A percentile compares a stretch with the other conserved stretches of the same genome.
Conservation (phyloP, 768 basidiomycete species). For the Dacryopinax spathularia region DNA sequence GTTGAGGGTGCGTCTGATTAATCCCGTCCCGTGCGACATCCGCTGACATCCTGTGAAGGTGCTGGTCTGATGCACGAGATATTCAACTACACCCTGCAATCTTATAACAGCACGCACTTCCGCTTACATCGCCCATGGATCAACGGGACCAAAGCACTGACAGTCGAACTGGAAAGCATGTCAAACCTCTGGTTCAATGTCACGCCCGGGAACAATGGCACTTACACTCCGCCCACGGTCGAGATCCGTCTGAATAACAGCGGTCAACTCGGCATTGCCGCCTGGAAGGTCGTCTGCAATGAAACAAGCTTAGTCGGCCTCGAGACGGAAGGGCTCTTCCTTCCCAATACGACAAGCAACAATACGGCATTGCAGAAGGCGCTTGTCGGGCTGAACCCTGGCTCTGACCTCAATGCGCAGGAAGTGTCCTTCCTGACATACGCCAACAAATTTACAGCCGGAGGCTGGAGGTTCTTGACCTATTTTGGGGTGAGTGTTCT, state of each 20-base stretch:
- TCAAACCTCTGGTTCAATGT: slow-evolving; percentile 27
- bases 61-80: slow-evolving; percentile 23
- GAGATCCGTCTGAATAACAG: slow-evolving; percentile 22
- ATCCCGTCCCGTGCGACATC: not conserved
- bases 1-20: slow-evolving; percentile 23
- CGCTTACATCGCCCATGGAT: slow-evolving; percentile 31
- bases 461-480: slow-evolving; percentile 35
- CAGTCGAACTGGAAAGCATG: slow-evolving; percentile 20
- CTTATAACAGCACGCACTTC: slow-evolving; percentile 24
- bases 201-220: slow-evolving; percentile 22
- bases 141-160: slow-evolving; percentile 26
- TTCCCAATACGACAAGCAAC: slow-evolving; percentile 17
- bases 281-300: slow-evolving; percentile 28
- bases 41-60: not conserved
- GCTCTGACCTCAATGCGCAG: slow-evolving; percentile 17
- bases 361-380: slow-evolving; percentile 21
- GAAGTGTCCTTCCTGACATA: slow-evolving; percentile 31
- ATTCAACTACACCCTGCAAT: slow-evolving; percentile 33
- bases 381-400: slow-evolving; percentile 21
- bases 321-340: slow-evolving; percentile 23
- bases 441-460: slow-evolving; percentile 29
- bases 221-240: slow-evolving; percentile 25
- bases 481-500: slow-evolving; percentile 7
- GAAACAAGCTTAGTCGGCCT: slow-evolving; percentile 28
- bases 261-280: slow-evolving; percentile 15